These are phyloP conservation scores for Talaromyces sp. DNA, from an alignment of 2,329 filamentous ascomycete species.

Conservation along the genomic window DNA sequence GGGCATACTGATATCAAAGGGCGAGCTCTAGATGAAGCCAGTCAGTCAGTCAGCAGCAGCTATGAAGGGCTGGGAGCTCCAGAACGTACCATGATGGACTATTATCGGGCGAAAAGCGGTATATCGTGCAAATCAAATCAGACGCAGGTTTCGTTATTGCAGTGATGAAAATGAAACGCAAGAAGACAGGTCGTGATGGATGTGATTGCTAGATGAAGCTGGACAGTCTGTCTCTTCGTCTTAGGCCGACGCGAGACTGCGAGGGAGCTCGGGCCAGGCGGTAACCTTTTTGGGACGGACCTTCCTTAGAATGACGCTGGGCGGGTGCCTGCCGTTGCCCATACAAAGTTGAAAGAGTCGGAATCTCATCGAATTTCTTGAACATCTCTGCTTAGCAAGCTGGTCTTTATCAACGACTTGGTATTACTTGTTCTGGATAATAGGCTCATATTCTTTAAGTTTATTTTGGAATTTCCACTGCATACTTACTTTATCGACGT, in stretches of 20 bases:
- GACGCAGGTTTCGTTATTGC: background rate
- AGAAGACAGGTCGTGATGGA: background rate
- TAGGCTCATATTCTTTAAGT: background rate
- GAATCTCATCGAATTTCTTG: constrained; percentile 18
- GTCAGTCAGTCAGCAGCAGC: constrained; percentile 30
- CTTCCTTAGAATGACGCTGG: constrained; percentile 28
- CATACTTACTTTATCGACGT: background rate
- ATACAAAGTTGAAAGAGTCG: constrained; percentile 20
- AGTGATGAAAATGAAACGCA: constrained; percentile 6
- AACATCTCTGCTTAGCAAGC: background rate
- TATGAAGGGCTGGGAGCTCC: constrained; percentile 18
- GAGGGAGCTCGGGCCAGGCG: constrained; percentile 30
- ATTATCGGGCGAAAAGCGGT: background rate
- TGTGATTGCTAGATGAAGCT: constrained; percentile 1
- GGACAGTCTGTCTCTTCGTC: background rate
- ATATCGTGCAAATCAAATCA: background rate
- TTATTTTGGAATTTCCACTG: background rate
- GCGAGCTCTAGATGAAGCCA: constrained; percentile 64
- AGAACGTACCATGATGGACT: constrained; percentile 32
- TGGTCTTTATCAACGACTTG: background rate
- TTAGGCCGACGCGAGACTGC: constrained; percentile 18
- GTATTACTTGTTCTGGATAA: background rate
- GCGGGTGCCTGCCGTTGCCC: constrained; percentile 30
- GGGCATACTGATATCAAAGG: constrained; percentile 87
- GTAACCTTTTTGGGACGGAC: constrained; percentile 12